These are phyloP conservation scores for Dothiorella sarmentorum DNA, from an alignment of 2,329 filamentous ascomycete species.

Conservation along the genomic window DNA sequence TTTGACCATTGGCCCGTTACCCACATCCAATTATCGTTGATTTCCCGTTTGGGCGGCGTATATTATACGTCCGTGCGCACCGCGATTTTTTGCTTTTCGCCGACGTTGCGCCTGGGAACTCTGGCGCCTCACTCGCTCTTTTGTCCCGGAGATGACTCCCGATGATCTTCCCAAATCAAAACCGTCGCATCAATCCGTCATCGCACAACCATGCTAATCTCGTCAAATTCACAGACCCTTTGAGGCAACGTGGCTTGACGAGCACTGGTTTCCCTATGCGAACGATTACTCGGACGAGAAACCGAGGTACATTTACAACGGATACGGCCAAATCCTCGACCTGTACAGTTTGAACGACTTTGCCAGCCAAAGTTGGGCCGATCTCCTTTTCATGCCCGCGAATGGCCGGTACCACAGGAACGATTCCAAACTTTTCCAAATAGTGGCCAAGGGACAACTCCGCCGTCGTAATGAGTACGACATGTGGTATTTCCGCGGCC, in stretches of 20 bases:
- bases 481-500: too few relatives aligned
- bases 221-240: not conserved
- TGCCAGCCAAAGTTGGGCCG: too few relatives aligned
- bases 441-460: too few relatives aligned
- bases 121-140: not conserved
- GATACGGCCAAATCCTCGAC: not conserved
- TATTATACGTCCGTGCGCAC: constrained; percentile 4
- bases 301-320: not conserved
- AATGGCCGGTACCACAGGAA: too few relatives aligned
- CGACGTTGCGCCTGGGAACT: not conserved
- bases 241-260: not conserved
- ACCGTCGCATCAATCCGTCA: not conserved
- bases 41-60: not conserved
- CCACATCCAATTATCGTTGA: not conserved
- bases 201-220: constrained; percentile 9
- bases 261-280: not conserved
- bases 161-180: constrained; percentile 1
- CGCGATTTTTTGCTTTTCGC: not conserved
- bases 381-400: too few relatives aligned
- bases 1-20: not conserved
- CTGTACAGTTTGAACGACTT: not conserved
- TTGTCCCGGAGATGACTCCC: constrained; percentile 3
- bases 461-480: too few relatives aligned
- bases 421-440: too few relatives aligned
- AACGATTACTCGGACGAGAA: not conserved